phyloP scores from a whole-genome alignment of 768 basidiomycete genomes.

The Leucosporidium yakuticum region DNA sequence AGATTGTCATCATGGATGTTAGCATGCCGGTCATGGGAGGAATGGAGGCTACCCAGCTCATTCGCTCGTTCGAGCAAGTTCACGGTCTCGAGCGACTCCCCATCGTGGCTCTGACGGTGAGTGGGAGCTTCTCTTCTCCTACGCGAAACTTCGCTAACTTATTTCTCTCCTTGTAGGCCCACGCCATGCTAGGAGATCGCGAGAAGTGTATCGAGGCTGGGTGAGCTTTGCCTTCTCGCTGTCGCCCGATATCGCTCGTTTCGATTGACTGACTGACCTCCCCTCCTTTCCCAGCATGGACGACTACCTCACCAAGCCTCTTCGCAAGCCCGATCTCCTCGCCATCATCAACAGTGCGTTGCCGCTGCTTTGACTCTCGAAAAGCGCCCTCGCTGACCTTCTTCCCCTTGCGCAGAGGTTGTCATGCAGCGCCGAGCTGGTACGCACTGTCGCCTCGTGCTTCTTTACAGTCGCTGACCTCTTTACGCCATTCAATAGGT shows the following conservation, averaged over 20 bases:
- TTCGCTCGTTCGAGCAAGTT: constrained; percentile 73
- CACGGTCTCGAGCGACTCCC: constrained; percentile 67
- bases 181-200: constrained; percentile 90
- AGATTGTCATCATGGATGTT: constrained; percentile 68
- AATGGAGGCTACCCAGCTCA: constrained; percentile 92
- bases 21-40: constrained; percentile 95
- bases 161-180: constrained; percentile 49
- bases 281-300: constrained; percentile 15
- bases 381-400: not conserved
- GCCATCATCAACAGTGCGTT: constrained; percentile 34
- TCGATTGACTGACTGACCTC: not conserved
- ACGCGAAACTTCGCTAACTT: no score
- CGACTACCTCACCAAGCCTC: constrained; percentile 42
- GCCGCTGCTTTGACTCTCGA: no score
- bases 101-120: constrained; percentile 79
- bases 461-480: not conserved
- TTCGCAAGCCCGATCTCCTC: constrained; percentile 40
- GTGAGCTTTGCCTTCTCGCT: constrained; percentile 31
- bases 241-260: not conserved
- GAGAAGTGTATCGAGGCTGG: constrained; percentile 70
- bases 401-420: not conserved
- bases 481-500: not conserved
- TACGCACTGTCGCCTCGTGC: not conserved
- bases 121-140: no score
- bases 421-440: constrained; percentile 7